Evolutionary conservation across 2,329 filamentous ascomycete genomes (phyloP).

Genomic region (Pseudogymnoascus sp.): DNA sequence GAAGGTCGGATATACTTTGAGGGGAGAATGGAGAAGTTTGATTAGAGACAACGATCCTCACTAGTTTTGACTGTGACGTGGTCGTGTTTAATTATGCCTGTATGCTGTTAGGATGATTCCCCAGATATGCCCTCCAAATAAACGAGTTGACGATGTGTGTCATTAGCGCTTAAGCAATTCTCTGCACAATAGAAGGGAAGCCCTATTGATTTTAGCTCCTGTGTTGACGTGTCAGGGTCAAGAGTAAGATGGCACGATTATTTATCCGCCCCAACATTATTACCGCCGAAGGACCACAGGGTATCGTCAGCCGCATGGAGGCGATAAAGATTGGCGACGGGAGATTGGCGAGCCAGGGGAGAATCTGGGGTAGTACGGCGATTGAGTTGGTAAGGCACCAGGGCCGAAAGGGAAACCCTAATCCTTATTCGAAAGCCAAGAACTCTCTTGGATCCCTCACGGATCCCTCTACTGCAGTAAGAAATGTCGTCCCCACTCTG

Average conservation of each 20-base stretch:
- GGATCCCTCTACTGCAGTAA: no score
- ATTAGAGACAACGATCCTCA: not conserved
- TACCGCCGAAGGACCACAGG: not conserved
- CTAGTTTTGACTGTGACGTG: not conserved
- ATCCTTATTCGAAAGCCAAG: not conserved
- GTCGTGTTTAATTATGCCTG: not conserved
- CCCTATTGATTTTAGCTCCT: not conserved
- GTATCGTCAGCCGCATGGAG: not conserved
- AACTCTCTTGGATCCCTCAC: not conserved
- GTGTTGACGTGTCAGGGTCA: not conserved
- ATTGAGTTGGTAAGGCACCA: not conserved
- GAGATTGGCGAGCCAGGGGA: not conserved
- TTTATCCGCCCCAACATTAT: not conserved
- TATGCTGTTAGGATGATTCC: not conserved
- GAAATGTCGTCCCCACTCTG: no score
- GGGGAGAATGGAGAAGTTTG: not conserved
- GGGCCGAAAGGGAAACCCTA: not conserved
- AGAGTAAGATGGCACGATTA: not conserved
- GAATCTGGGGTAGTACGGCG: not conserved
- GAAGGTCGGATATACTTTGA: not conserved
- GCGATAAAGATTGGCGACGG: not conserved
- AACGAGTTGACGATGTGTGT: not conserved
- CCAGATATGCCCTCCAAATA: not conserved
- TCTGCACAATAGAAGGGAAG: not conserved
- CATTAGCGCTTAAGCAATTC: not conserved